A percentile compares a stretch with the other conserved stretches of the same genome.
These are phyloP conservation scores for Pseudogymnoascus sp. DNA, from an alignment of 2,329 filamentous ascomycete species.

Conservation along the genomic window DNA sequence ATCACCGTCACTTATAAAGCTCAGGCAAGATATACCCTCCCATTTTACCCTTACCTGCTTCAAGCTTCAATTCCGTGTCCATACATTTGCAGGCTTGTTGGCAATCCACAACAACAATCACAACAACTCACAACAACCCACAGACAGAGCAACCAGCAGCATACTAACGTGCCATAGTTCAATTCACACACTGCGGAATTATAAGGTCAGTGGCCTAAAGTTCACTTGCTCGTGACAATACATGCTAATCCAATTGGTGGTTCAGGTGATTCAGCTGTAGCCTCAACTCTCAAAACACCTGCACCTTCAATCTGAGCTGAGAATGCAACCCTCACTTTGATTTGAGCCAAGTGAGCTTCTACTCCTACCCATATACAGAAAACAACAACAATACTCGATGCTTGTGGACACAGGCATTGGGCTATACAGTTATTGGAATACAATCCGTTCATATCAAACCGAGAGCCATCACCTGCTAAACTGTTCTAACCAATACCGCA, in stretches of 20 bases:
- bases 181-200: neutral
- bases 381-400: neutral
- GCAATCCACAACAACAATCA: neutral
- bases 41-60: neutral
- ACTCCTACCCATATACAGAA: neutral
- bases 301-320: neutral
- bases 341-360: neutral
- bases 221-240: neutral
- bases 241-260: neutral
- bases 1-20: no score
- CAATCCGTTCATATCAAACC: neutral
- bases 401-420: neutral
- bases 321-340: neutral
- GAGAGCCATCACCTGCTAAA: neutral
- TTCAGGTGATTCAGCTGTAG: neutral
- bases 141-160: neutral
- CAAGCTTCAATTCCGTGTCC: neutral
- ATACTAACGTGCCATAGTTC: neutral
- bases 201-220: neutral
- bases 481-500: neutral
- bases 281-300: neutral
- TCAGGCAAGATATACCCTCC: neutral
- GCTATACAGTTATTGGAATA: neutral
- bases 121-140: neutral
- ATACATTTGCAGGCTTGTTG: neutral